Evolutionary conservation across 2,329 filamentous ascomycete species (phyloP).

Genomic region (Colletotrichum sp.): DNA sequence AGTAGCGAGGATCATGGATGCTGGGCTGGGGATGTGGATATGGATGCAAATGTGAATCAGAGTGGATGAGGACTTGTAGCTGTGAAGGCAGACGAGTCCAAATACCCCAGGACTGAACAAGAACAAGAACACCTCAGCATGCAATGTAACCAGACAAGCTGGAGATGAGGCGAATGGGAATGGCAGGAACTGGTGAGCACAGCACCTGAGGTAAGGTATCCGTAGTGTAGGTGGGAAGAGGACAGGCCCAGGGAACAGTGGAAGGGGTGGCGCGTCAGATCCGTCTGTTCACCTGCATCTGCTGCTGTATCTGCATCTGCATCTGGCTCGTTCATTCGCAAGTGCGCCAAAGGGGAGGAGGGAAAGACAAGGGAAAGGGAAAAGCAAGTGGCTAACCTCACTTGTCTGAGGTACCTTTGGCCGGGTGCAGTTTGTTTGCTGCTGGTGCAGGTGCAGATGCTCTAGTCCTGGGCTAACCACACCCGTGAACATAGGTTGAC

Average conservation of each 20-base stretch:
- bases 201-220: background rate
- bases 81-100: background rate
- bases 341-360: background rate
- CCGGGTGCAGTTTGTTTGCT: no score
- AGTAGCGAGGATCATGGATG: background rate
- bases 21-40: background rate
- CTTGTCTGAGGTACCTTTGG: background rate
- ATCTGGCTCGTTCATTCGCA: background rate
- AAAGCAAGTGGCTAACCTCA: background rate
- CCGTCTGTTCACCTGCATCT: background rate
- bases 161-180: background rate
- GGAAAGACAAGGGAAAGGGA: background rate
- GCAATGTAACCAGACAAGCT: background rate
- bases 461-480: background rate
- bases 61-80: background rate
- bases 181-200: background rate
- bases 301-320: background rate
- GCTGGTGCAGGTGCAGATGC: no score
- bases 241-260: background rate
- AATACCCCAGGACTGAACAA: background rate
- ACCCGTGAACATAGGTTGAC: background rate
- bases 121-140: background rate
- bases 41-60: background rate
- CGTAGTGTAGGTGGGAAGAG: background rate
- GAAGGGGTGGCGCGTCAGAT: background rate